Base-by-base conservation (phyloP, 345 rosid species). In the Syzygium aqueum region DNA sequence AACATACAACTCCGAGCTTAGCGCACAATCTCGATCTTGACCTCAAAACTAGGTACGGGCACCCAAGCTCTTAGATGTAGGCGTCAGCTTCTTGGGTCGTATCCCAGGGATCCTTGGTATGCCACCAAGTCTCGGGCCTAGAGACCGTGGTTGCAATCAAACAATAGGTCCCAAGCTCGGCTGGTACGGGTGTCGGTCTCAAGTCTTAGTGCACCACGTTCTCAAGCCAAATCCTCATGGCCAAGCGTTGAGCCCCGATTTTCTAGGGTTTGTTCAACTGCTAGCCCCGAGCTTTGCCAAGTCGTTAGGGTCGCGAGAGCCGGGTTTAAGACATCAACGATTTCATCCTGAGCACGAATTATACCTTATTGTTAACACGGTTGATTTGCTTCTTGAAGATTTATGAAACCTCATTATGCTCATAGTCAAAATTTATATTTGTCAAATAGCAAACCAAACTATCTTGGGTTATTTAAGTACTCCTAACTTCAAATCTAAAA, bases 201-300 rank as follows among this genome's bases (percentile, higher is more conserved):
- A 7, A 63, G 77, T 7, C 77, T 28, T 63, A 28, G 10, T 37
- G 17, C 40, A 15, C 37, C 77, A 7, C 0, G 40, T 63, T 63
- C 30, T n/a, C 7, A 19, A n/a, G 17, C 13, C 33, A n/a, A 27
- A 63, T 63, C 37, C 37, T 63, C 21, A 16, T 3, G 77, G 40
- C 19, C 19, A 40, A 11, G 77, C 22, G 0, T 65, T 30, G 40
- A 65, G 22, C 22, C 77, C 11, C 22, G 22, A 65, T 22, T 65
- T 7, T 43, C 46, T 3, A 16, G 46, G 78, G 23, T 33, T 30
- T 0, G 43, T 33, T 1, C 12, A 0, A 22, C 23, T 0, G 0
- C 43, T 30, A 67, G 37, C 46, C 78, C 1, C 21, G 3, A 30
- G 23, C 78, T 67, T 30, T 67, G 78, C 43, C 22, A 30, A 30